Conservation (phyloP, 2,329 filamentous ascomycete species). For the Atkinsonella texensis region DNA sequence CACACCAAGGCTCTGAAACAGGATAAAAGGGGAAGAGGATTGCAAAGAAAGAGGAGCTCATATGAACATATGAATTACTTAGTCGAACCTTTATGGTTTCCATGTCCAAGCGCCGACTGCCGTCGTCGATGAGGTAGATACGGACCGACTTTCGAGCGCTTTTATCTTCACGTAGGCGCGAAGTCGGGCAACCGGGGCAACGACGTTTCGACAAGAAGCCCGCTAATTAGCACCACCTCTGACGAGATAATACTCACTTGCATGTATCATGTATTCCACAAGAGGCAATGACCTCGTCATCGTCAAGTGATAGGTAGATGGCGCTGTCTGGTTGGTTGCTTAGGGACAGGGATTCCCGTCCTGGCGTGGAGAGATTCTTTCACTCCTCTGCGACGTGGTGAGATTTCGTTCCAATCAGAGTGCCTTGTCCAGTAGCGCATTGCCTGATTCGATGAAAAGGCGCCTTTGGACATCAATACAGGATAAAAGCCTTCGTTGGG, state of each 20-base stretch:
- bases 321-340: neutral
- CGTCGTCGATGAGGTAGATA: neutral
- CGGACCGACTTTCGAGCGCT: neutral
- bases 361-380: neutral
- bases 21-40: neutral
- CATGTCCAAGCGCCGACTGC: neutral
- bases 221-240: conserved; percentile 4
- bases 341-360: conserved; percentile 1
- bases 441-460: conserved; percentile 10
- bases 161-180: neutral
- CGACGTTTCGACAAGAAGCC: conserved; percentile 5
- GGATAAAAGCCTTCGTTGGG: conserved; percentile 11
- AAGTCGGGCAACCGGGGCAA: neutral
- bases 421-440: neutral
- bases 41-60: neutral
- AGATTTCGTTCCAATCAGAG: conserved; percentile 10
- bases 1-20: neutral
- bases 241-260: neutral
- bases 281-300: neutral
- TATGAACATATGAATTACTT: no score
- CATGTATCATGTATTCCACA: neutral
- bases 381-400: conserved; percentile 6
- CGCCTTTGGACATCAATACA: conserved; percentile 16
- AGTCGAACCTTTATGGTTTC: neutral
- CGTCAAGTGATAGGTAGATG: neutral